Evolutionary conservation across 2,329 filamentous ascomycete species (phyloP).

Genomic region (Capronia americana): DNA sequence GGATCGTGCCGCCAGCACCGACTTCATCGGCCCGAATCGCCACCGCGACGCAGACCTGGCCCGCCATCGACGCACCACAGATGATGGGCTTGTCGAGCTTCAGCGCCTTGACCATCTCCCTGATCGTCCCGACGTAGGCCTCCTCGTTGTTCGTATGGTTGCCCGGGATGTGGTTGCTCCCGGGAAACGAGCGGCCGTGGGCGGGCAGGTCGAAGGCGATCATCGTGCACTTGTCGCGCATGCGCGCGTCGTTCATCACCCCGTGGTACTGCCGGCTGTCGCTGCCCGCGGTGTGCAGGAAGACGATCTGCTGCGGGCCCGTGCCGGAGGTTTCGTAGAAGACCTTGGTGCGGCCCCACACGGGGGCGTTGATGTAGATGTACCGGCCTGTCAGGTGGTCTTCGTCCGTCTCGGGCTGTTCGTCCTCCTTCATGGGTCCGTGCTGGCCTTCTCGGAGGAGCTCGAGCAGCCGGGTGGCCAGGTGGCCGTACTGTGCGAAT

Average conservation of each 20-base stretch:
- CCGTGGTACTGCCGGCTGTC: constrained; percentile 59
- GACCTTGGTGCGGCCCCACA: constrained; percentile 58
- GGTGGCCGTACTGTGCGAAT: constrained; percentile 55
- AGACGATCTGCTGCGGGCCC: constrained; percentile 55
- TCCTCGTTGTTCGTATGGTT: constrained; percentile 58
- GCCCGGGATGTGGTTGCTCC: constrained; percentile 49
- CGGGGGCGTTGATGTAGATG: constrained; percentile 53
- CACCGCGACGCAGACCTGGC: constrained; percentile 57
- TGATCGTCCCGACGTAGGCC: constrained; percentile 55
- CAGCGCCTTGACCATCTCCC: constrained; percentile 53
- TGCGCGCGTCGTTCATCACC: constrained; percentile 57
- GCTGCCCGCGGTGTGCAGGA: constrained; percentile 55
- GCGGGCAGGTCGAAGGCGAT: constrained; percentile 58
- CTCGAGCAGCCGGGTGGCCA: constrained; percentile 56
- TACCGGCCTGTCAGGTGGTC: constrained; percentile 58
- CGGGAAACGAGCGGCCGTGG: constrained; percentile 57
- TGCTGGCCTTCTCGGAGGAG: constrained; percentile 56
- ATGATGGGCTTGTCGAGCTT: constrained; percentile 49
- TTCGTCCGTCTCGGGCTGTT: constrained; percentile 47
- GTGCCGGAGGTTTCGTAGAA: constrained; percentile 58
- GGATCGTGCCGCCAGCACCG: constrained; percentile 55
- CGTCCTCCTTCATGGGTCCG: constrained; percentile 52
- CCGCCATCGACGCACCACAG: constrained; percentile 57
- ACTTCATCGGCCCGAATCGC: constrained; percentile 56
- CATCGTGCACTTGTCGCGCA: constrained; percentile 58